Base-by-base conservation (phyloP, 2,329 filamentous ascomycete species). In the Microdochium bolleyi region DNA sequence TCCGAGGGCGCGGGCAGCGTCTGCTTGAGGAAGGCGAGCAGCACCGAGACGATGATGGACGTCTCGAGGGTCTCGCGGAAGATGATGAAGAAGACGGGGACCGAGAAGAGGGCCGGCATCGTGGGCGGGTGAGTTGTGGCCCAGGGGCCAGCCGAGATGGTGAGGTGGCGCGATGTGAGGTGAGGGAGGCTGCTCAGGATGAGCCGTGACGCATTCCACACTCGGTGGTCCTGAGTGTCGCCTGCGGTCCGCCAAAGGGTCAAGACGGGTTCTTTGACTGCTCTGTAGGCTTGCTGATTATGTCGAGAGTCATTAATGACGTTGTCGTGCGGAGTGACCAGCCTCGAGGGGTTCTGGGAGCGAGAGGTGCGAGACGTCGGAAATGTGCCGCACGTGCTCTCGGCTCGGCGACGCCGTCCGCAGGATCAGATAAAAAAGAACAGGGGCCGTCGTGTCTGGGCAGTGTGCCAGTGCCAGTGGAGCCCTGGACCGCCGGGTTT, bases 41-140 rank as follows among this genome's bases (percentile, higher is more conserved):
- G 75, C n/a, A 95, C 87, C 0, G 90, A 92, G 57, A 95, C 83
- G 61, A 95, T 88, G 64, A 95, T 90, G 62, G 81, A 85, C 1
- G 87, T 88, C 74, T 95, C 90, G 49, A 95, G 74, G 44, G 84
- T 83, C 72, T 95, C 91, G 64, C 91, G 84, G 67, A 95, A 94
- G 71, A 89, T 85, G 67, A 96, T 88, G 73, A 96, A 92, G 74
- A 95, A 95, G 52, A 95, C 64, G 16, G 64, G 63, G 32, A 65
- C 59, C 34, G 63, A 56, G 52, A 67, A 66, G 51, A 65, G 63
- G 53, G 56, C 50, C 30, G 49, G 53, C 48, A 52, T 54, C 13
- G 25, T 49, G 32, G n/a, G 19, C 37, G 2, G n/a, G 13, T 10
- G 7, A 2, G 13, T 16, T 16, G 34, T 14, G 34, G 34, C n/a